Conservation (phyloP, 1,284 basidiomycete genomes). For the Stygiomarasmius scandens region DNA sequence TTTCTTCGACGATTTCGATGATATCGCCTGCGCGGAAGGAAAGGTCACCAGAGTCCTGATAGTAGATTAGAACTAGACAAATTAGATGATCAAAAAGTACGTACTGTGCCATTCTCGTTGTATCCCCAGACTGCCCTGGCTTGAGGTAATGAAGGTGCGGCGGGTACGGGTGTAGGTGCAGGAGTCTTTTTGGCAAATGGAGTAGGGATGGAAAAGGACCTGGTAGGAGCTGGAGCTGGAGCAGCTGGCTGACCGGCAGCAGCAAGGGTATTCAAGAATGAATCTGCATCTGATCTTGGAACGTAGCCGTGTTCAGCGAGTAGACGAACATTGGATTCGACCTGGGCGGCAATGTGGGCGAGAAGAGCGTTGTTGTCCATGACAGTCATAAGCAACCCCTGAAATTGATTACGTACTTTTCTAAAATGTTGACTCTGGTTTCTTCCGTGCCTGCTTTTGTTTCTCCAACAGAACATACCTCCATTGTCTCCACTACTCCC, state of each 20-base stretch:
- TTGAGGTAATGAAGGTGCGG: conserved; percentile 25
- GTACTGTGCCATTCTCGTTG: conserved; percentile 59
- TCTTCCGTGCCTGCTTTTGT: conserved; percentile 57
- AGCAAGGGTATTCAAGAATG: conserved; percentile 55
- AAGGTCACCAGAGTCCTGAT: conserved; percentile 61
- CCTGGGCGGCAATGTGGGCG: conserved; percentile 61
- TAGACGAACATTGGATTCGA: conserved; percentile 64
- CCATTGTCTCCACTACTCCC: conserved; percentile 75
- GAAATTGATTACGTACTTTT: no score
- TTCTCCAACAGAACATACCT: conserved; percentile 69
- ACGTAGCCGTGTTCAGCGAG: conserved; percentile 62
- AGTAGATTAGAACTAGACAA: conserved; percentile 12
- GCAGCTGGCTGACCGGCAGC: conserved; percentile 17
- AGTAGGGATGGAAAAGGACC: conserved; percentile 15
- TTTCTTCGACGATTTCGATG: conserved; percentile 61
- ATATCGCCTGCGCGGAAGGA: conserved; percentile 59
- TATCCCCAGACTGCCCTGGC: conserved; percentile 68
- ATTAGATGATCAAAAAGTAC: conserved; percentile 3
- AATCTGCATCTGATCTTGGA: conserved; percentile 50
- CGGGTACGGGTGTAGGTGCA: conserved; percentile 17
- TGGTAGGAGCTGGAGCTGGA: conserved; percentile 9
- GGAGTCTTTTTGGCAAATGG: conserved; percentile 23
- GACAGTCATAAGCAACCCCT: not conserved
- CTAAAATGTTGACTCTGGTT: conserved; percentile 50
- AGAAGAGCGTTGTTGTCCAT: conserved; percentile 40